A percentile compares a stretch with the other conserved stretches of the same genome.
Conservation (phyloP, 2,329 filamentous ascomycete species). For the Penicillium oxalicum region DNA sequence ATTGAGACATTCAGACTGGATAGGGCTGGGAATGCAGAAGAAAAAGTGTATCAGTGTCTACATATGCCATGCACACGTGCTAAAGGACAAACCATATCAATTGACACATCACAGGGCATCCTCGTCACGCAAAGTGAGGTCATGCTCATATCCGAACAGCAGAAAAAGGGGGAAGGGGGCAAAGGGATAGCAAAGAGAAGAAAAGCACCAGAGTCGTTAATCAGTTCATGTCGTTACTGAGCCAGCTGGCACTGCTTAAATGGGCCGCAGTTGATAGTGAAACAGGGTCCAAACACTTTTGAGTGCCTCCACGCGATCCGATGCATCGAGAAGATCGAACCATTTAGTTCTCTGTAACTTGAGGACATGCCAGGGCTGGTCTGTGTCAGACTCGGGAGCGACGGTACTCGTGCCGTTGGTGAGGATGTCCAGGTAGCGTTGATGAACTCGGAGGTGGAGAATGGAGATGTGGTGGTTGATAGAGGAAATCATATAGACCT, state of each 20-base stretch:
- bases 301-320: conserved; percentile 52
- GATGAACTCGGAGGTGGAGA: conserved; percentile 53
- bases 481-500: conserved; percentile 58
- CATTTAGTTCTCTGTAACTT: conserved; percentile 51
- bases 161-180: neutral
- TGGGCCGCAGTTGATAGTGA: conserved; percentile 45
- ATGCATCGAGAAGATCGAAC: conserved; percentile 52
- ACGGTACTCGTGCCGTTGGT: conserved; percentile 37
- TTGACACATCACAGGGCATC: no score
- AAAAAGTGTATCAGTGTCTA: no score
- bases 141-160: neutral
- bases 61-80: no score
- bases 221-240: neutral
- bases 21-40: no score
- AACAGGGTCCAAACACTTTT: conserved; percentile 54
- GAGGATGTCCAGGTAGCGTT: conserved; percentile 51
- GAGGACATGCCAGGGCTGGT: conserved; percentile 47
- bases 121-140: no score
- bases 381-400: conserved; percentile 16
- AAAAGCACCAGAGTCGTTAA: neutral
- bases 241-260: conserved; percentile 2
- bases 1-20: no score
- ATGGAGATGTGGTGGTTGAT: conserved; percentile 59
- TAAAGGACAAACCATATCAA: no score
- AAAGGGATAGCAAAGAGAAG: neutral